Percentiles rank a stretch among this genome's conserved stretches.
These are phyloP conservation scores for Starmerella sp. DNA, from an alignment of 805 yeast species.

Conservation along the genomic window DNA sequence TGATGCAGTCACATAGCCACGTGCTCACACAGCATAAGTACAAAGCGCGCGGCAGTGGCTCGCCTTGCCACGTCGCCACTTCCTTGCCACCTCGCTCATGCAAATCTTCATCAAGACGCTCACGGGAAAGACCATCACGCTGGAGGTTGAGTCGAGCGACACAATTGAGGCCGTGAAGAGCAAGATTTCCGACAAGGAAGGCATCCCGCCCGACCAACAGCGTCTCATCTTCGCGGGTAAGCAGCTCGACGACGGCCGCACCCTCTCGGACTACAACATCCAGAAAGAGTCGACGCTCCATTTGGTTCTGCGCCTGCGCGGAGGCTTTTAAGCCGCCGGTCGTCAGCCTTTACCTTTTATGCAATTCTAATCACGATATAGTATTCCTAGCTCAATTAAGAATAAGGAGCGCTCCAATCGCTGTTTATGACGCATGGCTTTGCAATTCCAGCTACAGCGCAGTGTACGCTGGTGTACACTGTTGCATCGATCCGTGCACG, in stretches of 20 bases:
- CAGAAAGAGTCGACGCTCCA: conserved; percentile 83
- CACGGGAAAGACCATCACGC: conserved; percentile 89
- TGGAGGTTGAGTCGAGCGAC: conserved; percentile 84
- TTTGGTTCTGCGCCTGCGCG: conserved; percentile 74
- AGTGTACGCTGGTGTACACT: no score
- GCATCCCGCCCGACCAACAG: conserved; percentile 92
- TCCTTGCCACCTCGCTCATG: conserved; percentile 20
- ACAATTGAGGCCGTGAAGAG: conserved; percentile 88
- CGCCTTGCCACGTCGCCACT: conserved; percentile 3
- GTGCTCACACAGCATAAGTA: not conserved
- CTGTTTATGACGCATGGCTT: no score
- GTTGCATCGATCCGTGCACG: no score
- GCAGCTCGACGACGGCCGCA: conserved; percentile 82
- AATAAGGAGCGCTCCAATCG: no score
- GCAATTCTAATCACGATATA: not conserved
- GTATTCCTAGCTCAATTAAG: not conserved
- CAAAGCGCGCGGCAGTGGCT: not conserved
- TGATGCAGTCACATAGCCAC: no score
- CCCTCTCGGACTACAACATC: conserved; percentile 83
- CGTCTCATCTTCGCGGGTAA: conserved; percentile 37
- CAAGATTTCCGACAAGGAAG: conserved; percentile 89
- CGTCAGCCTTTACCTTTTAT: not conserved
- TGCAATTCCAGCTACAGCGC: no score
- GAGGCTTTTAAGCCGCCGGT: conserved; percentile 41
- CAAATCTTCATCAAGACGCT: conserved; percentile 95